Evolutionary conservation across 129 eudicot genomes (phyloP), one percentile per base, ranked within the genome.

Genomic region (Gnaphalium uliginosum): DNA sequence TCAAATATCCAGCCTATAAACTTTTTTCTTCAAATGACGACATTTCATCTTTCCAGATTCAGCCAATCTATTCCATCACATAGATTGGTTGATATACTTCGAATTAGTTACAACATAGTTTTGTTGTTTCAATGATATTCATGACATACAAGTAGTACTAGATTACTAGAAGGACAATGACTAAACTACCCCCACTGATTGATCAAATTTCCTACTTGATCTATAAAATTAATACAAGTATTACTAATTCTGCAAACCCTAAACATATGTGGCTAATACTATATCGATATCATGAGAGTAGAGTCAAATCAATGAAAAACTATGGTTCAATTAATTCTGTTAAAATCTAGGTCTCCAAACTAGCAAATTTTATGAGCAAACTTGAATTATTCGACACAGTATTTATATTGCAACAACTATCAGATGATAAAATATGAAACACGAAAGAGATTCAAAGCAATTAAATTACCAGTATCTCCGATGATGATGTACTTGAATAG

Each of bases 401-500:
- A 11, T 9, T 6, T 60, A 70, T 10, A 69, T 15, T 35, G 19
- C 50, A 64, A 39, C 58, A 54, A 48, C 35, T 19, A 2, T 53
- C 39, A 18, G 8, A 41, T 59, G 27, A 63, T 23, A 0, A 6
- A 51, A 72, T 24, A 39, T 24, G 6, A 48, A 24, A 23, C 33
- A 33, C 0, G 27, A 63, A 24, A 43, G 27, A 62, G 48, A 32
- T 23, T n/a, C 10, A 62, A 37, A 13, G 26, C 15, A 23, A 60
- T 24, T 2, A 24, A 66, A 22, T 71, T 78, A 91, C 97, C 97
- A 71, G 97, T 88, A 68, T 91, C 97, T n/a, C 97, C 97, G 87
- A 91, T 91, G 90, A 91, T 88, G 76, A 91, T 91, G 88, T 91
- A 91, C 89, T 91, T 91, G 89, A 91, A 91, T 60, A 91, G 97